Evolutionary conservation across 805 yeast genomes (phyloP).

Genomic region (Spathaspora hagerdaliae): DNA sequence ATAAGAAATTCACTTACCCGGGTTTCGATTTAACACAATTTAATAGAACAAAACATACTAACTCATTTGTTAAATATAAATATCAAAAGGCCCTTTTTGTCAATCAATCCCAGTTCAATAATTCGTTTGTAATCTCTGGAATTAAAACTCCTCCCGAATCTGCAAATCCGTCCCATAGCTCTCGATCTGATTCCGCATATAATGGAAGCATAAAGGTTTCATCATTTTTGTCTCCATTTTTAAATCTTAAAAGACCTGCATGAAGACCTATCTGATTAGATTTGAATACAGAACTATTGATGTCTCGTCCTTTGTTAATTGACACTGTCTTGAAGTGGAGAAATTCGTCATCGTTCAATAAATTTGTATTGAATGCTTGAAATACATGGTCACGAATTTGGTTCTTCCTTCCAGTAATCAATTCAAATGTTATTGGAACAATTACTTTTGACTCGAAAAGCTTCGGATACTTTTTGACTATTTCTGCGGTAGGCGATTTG

Average conservation of each 20-base stretch:
- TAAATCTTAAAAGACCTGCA: conserved; percentile 11
- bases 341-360: conserved; percentile 22
- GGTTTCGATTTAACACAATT: too few relatives aligned
- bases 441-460: conserved; percentile 8
- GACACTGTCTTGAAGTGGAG: conserved; percentile 10
- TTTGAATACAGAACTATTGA: conserved; percentile 13
- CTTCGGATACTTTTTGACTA: conserved; percentile 9
- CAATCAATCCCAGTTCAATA: neutral
- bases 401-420: conserved; percentile 21
- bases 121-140: conserved; percentile 6
- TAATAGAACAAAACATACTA: too few relatives aligned
- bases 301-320: neutral
- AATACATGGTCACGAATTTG: conserved; percentile 22
- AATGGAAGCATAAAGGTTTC: conserved; percentile 7
- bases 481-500: conserved; percentile 2
- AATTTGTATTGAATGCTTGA: conserved; percentile 14
- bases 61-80: too few relatives aligned
- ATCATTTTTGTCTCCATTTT: neutral
- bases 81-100: too few relatives aligned
- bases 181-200: conserved; percentile 4
- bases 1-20: too few relatives aligned
- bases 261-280: conserved; percentile 22
- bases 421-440: conserved; percentile 16
- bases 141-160: conserved; percentile 7
- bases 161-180: conserved; percentile 12